Conservation (phyloP, 2,329 filamentous ascomycete genomes). For the Achaetomium macrosporum region DNA sequence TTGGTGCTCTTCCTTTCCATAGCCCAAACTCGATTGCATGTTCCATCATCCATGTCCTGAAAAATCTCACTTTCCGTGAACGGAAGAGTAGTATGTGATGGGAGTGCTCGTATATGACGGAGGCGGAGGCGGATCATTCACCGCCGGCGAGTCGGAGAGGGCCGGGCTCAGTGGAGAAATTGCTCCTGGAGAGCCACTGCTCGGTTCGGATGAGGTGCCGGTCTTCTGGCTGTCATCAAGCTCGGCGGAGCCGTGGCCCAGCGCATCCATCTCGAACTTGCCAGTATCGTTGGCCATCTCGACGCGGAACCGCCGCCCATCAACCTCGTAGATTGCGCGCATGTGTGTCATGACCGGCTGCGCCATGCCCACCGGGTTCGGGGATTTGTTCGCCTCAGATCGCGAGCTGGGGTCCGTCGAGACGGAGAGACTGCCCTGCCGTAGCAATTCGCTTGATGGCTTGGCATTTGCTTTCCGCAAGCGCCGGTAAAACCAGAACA, state of each 20-base stretch:
- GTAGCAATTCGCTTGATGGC: not conserved
- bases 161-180: not conserved
- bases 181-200: not conserved
- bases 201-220: not conserved
- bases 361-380: not conserved
- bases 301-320: conserved; percentile 13
- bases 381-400: not conserved
- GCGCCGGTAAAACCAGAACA: conserved; percentile 19
- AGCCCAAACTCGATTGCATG: no score
- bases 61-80: no score
- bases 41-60: no score
- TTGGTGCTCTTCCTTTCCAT: no score
- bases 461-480: not conserved
- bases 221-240: not conserved
- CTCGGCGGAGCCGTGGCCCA: conserved; percentile 9
- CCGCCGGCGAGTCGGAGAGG: not conserved
- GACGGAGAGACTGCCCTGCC: not conserved
- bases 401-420: not conserved
- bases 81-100: no score
- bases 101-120: not conserved
- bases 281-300: conserved; percentile 18
- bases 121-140: not conserved
- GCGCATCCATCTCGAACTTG: conserved; percentile 19
- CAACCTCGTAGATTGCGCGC: conserved; percentile 15
- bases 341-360: not conserved